Evolutionary conservation across 768 basidiomycete species (phyloP).

Genomic region (Agrocybe pediades): DNA sequence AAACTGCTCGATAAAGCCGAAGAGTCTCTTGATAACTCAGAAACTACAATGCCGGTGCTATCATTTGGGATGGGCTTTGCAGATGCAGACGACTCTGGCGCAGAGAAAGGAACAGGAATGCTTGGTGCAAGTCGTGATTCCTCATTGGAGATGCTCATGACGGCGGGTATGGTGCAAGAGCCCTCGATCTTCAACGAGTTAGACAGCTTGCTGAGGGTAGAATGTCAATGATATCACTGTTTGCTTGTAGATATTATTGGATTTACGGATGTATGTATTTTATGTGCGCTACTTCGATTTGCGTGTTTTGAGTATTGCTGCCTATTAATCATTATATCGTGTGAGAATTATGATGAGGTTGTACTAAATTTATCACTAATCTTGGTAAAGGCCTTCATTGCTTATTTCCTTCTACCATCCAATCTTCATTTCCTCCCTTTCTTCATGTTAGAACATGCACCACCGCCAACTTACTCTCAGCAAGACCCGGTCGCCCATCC

Average conservation of each 20-base stretch:
- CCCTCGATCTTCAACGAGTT: slow-evolving; percentile 74
- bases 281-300: slow-evolving; percentile 18
- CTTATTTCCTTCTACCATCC: neutral
- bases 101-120: slow-evolving; percentile 76
- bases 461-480: slow-evolving; percentile 66
- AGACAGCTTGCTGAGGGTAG: slow-evolving; percentile 77
- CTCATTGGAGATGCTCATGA: slow-evolving; percentile 72
- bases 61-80: slow-evolving; percentile 88
- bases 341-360: slow-evolving; percentile 11
- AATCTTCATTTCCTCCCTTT: neutral
- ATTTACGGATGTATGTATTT: slow-evolving; percentile 22
- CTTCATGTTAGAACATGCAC: slow-evolving; percentile 42
- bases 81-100: slow-evolving; percentile 63
- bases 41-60: slow-evolving; percentile 59
- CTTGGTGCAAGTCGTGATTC: slow-evolving; percentile 73
- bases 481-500: slow-evolving; percentile 34
- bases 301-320: neutral
- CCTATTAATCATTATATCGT: neutral
- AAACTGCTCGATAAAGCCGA: slow-evolving; percentile 77
- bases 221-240: slow-evolving; percentile 49
- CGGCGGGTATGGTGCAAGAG: slow-evolving; percentile 62
- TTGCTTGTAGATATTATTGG: slow-evolving; percentile 3
- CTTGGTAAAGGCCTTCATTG: slow-evolving; percentile 1
- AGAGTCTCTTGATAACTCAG: slow-evolving; percentile 72
- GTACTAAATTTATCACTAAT: neutral